Conservation (phyloP, 495 filamentous ascomycete species). For the Podospora bellae-mahoneyi region DNA sequence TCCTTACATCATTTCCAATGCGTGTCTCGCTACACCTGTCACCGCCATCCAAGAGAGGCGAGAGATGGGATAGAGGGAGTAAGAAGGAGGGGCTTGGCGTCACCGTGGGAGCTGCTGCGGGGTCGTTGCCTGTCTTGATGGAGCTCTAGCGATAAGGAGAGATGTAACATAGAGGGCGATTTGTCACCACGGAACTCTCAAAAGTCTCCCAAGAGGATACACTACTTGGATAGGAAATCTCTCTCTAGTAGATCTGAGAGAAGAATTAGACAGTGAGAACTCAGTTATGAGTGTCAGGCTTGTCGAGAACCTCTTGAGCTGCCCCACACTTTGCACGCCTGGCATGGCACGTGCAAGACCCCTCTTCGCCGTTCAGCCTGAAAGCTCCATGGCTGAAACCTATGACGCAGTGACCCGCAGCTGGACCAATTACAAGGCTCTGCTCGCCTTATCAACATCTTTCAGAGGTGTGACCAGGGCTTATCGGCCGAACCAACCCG, state of each 20-base stretch:
- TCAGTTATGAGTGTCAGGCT: background rate
- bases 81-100: background rate
- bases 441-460: background rate
- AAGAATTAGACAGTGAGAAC: too few relatives aligned
- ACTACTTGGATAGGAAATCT: background rate
- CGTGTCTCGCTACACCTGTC: background rate
- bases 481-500: background rate
- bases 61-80: background rate
- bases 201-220: background rate
- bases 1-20: background rate
- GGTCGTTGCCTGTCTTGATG: background rate
- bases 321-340: background rate
- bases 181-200: background rate
- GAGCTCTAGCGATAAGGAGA: background rate
- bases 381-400: background rate
- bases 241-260: background rate
- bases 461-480: background rate
- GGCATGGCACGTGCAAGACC: background rate
- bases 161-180: background rate
- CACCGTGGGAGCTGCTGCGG: background rate
- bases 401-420: conserved; percentile 3
- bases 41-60: background rate
- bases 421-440: background rate
- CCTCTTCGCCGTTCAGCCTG: background rate
- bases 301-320: background rate